Evolutionary conservation across 768 basidiomycete species (phyloP), one percentile per base, ranked within the genome.

Genomic region (Tylopilus sp.): DNA sequence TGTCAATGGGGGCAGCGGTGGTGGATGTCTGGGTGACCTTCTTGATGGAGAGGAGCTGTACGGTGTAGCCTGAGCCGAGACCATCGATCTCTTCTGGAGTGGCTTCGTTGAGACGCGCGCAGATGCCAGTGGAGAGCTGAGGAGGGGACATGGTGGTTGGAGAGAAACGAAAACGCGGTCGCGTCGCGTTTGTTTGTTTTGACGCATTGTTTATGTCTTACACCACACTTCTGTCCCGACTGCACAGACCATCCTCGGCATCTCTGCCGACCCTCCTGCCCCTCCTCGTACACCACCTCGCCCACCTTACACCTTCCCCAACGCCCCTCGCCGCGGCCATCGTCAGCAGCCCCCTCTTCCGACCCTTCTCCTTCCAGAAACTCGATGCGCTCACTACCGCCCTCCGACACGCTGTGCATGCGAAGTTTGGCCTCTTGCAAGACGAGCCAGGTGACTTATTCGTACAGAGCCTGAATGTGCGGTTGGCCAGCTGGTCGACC

Each of bases 1-100:
- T 75, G 62, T 88, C 86, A 40, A 75, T 57, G 40, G 69, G 8
- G 47, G 67, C 11, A 59, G 53, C 63, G 6, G 73, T 59, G 40
- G 61, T 71, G 13, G 70, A 59, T 25, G 45, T 4, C 35, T 62
- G 57, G 43, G 68, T 72, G 36, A 97, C 86, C 64, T 84, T 84
- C 71, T 92, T 95, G 56, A 93, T 80, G 36, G 84, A 88, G 43
- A 98, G 79, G 40, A 95, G 71, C 62, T 98, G 95, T 0, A 97
- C 71, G 17, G 80, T 78, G 58, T 81, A 78, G 4, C 67, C 67
- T 23, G 59, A 48, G 18, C 69, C 63, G 2, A 69, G 50, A 17
- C 47, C 52, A 0, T 70, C 69, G 5, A 69, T 67, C 41, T 69
- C 67, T 1, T 53, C 31, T 0, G 58, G 61, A 15, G 65, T 61